phyloP scores from a whole-genome alignment of 768 basidiomycete genomes.

The Solioccasus polychromus region DNA sequence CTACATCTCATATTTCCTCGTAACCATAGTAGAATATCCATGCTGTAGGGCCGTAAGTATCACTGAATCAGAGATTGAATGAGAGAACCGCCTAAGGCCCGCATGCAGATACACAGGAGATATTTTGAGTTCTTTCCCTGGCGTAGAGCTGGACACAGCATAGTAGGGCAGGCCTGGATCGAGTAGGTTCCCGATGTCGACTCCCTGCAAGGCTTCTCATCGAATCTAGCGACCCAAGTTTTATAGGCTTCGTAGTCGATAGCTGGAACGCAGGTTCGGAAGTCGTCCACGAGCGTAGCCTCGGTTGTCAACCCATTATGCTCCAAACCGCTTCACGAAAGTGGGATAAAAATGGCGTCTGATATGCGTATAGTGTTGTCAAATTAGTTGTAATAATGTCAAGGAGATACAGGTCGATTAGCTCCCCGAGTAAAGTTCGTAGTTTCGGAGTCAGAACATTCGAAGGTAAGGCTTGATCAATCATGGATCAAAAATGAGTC shows the following conservation, averaged over 20 bases:
- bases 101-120: constrained; percentile 5
- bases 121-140: constrained; percentile 8
- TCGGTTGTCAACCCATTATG: constrained; percentile 1
- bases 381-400: constrained; percentile 3
- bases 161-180: constrained; percentile 14
- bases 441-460: constrained; percentile 5
- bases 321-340: constrained; percentile 1
- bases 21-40: neutral
- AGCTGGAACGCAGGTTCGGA: constrained; percentile 11
- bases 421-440: neutral
- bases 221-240: constrained; percentile 11
- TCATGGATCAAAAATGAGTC: neutral
- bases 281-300: constrained; percentile 2
- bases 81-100: neutral
- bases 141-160: constrained; percentile 13
- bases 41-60: neutral
- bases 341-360: neutral
- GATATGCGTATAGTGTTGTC: constrained; percentile 5
- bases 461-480: neutral
- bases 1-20: neutral
- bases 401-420: constrained; percentile 4
- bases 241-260: constrained; percentile 10
- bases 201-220: constrained; percentile 7
- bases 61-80: neutral
- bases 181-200: constrained; percentile 10